Conservation (phyloP, 805 yeast species). For the Candida jianshihensis region DNA sequence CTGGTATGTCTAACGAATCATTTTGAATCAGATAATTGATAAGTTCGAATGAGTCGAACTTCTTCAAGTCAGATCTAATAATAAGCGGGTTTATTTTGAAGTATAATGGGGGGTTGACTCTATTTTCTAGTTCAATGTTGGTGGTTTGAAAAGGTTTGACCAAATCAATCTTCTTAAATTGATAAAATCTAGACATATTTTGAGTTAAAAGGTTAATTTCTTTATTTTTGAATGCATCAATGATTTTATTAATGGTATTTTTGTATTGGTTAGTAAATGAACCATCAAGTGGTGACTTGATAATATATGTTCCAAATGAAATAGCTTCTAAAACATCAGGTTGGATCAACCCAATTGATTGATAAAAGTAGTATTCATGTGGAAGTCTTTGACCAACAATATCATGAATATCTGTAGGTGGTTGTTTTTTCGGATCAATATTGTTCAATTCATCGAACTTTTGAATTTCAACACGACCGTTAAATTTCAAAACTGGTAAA, state of each 20-base stretch:
- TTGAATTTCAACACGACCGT: slow-evolving; percentile 63
- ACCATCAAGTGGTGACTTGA: slow-evolving; percentile 63
- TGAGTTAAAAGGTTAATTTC: slow-evolving; percentile 64
- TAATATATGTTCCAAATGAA: slow-evolving; percentile 52
- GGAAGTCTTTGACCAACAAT: slow-evolving; percentile 81
- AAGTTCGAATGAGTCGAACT: slow-evolving; percentile 25
- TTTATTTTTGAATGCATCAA: slow-evolving; percentile 45
- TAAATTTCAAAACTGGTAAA: slow-evolving; percentile 64
- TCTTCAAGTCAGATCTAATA: slow-evolving; percentile 21
- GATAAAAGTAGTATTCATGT: slow-evolving; percentile 76
- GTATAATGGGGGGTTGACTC: slow-evolving; percentile 47
- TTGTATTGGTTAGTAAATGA: slow-evolving; percentile 52
- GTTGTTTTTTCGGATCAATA: slow-evolving; percentile 4
- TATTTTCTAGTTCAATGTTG: slow-evolving; percentile 39
- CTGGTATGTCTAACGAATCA: slow-evolving; percentile 17
- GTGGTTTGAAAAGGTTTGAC: slow-evolving; percentile 47
- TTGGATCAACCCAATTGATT: slow-evolving; percentile 67
- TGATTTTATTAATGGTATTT: slow-evolving; percentile 40
- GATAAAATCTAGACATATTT: slow-evolving; percentile 77
- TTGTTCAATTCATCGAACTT: slow-evolving; percentile 28
- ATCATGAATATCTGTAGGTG: slow-evolving; percentile 75
- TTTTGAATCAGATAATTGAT: slow-evolving; percentile 17
- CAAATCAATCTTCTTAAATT: slow-evolving; percentile 56
- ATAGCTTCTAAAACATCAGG: slow-evolving; percentile 60
- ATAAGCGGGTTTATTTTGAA: slow-evolving; percentile 30